Percentiles rank a stretch among this genome's conserved stretches.
These are phyloP conservation scores for Erucastrum elatum DNA, from an alignment of 345 rosid species.

Conservation along the genomic window DNA sequence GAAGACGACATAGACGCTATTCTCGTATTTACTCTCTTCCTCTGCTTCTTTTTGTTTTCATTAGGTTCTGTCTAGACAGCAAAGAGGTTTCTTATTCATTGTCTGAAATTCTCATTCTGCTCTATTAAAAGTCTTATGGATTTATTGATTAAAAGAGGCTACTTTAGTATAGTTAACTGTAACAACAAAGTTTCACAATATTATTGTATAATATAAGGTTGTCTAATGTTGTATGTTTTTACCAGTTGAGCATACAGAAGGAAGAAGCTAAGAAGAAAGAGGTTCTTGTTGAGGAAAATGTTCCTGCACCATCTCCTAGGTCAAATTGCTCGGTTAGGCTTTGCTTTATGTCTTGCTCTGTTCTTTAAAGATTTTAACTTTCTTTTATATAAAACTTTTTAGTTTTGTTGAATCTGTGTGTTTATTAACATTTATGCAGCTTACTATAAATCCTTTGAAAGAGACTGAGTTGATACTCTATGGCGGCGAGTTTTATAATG, in stretches of 20 bases:
- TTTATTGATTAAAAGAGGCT: neutral
- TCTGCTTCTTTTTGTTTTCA: neutral
- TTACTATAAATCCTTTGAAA: slow-evolving; percentile 74
- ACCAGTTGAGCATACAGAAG: slow-evolving; percentile 73
- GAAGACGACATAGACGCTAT: slow-evolving; percentile 97
- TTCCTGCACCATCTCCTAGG: slow-evolving; percentile 84
- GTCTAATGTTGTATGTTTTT: slow-evolving; percentile 5
- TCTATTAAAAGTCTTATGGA: neutral
- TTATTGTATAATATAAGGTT: neutral
- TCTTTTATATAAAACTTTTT: neutral
- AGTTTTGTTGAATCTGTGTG: neutral
- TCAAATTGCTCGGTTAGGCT: slow-evolving; percentile 80
- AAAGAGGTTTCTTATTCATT: slow-evolving; percentile 5
- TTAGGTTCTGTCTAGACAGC: slow-evolving; percentile 1
- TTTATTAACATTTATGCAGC: slow-evolving; percentile 42
- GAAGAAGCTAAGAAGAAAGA: slow-evolving; percentile 98
- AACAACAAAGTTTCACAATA: neutral
- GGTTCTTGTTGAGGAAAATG: slow-evolving; percentile 83
- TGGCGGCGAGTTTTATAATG: slow-evolving; percentile 94
- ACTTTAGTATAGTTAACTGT: neutral
- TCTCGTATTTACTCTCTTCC: slow-evolving; percentile 49
- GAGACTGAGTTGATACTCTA: slow-evolving; percentile 85
- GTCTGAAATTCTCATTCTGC: neutral
- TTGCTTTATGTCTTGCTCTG: neutral
- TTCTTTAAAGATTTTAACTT: neutral